Evolutionary conservation across 2,329 filamentous ascomycete species (phyloP), one percentile per base, ranked within the genome.

Genomic region (Nigrospora oryzae): DNA sequence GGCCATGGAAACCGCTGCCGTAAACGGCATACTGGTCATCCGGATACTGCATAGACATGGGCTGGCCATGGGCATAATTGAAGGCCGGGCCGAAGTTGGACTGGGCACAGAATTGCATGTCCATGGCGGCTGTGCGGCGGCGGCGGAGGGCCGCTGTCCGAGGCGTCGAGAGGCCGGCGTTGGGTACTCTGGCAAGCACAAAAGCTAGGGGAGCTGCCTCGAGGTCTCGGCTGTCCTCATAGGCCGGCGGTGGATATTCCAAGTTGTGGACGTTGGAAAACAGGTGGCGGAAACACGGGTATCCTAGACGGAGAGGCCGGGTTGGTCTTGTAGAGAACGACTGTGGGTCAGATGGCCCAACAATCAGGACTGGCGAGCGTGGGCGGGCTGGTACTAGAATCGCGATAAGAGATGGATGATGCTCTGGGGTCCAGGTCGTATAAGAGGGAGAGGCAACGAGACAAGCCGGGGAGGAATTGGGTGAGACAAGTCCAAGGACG

Each of bases 81-180:
- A 51, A 62, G n/a, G 50, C 51, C 38, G 56, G 51, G 47, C 51
- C 49, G 33, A 51, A 62, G 45, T 47, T 51, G 23, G 51, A 38
- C 40, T 53, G 52, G n/a, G 53, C 39, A 46, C 53, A 55, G 39
- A 51, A 61, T 43, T 56, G 54, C 53, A 57, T 58, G 43, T 62
- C 54, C 58, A 62, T 61, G 38, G 33, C 57, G 48, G 34, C 35
- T 5, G 14, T 11, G 35, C 11, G 14, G 6, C n/a, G 35, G 35
- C 2, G 10, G 17, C 7, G 17, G 17, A 36, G 35, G 14, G 6
- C 11, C 35, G 17, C 35, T 36, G 35, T 36, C 23, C 23, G 10
- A 28, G 10, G 23, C 8, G 23, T 28, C 23, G 23, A 28, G 23
- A 28, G 23, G 23, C 23, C 23, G 19, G 6, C 19, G 23, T 28